A percentile compares a stretch with the other conserved stretches of the same genome.
Evolutionary conservation across 2,329 filamentous ascomycete genomes (phyloP).

Genomic region (Elsinoe necatrix): DNA sequence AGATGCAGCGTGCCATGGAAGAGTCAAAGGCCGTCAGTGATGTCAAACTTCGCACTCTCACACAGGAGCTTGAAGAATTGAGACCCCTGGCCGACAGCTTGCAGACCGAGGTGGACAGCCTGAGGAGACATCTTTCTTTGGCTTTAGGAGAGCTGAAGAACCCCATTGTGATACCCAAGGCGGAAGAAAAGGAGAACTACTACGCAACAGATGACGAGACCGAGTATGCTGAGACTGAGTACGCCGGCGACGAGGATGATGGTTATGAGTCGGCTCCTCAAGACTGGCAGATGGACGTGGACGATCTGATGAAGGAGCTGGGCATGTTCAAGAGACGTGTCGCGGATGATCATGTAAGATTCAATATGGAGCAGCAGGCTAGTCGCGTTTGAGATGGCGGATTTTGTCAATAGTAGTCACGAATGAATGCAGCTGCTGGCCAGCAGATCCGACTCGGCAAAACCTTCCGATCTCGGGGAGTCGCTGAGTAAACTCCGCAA

Average conservation of each 20-base stretch:
- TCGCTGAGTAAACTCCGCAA: background rate
- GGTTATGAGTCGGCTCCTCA: slow-evolving; percentile 33
- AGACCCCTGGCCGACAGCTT: slow-evolving; percentile 50
- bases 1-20: slow-evolving; percentile 94
- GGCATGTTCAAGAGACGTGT: slow-evolving; percentile 77
- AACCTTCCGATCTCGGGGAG: background rate
- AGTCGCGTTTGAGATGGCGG: background rate
- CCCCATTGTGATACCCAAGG: slow-evolving; percentile 60
- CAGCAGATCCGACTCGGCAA: background rate
- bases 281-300: slow-evolving; percentile 67
- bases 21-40: slow-evolving; percentile 84
- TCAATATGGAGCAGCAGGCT: slow-evolving; percentile 24
- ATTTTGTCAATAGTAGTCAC: background rate
- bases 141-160: slow-evolving; percentile 82
- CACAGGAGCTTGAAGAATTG: slow-evolving; percentile 41
- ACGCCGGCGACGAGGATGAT: slow-evolving; percentile 44
- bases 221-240: slow-evolving; percentile 31
- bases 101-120: slow-evolving; percentile 65
- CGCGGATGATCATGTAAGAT: slow-evolving; percentile 67
- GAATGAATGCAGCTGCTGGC: slow-evolving; percentile 5
- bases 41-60: slow-evolving; percentile 83
- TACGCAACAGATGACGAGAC: slow-evolving; percentile 55
- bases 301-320: slow-evolving; percentile 72
- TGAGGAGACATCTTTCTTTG: slow-evolving; percentile 79
- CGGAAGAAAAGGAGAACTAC: slow-evolving; percentile 30